phyloP scores from a whole-genome alignment of 2,329 filamentous ascomycete genomes.

The Aspergillus intermedius region DNA sequence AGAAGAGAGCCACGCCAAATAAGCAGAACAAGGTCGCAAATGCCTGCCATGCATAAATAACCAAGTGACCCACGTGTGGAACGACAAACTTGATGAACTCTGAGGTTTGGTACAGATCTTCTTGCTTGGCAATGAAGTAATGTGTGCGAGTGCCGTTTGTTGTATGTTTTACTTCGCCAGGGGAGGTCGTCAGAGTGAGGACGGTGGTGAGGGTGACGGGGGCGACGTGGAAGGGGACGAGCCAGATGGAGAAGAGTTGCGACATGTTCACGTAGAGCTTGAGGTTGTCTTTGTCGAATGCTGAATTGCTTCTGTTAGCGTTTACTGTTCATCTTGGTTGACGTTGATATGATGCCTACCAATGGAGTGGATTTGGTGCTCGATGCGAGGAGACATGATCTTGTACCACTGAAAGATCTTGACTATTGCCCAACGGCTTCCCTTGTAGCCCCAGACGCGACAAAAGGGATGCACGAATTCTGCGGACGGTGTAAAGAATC shows the following conservation, averaged over 20 bases:
- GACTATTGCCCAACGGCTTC: slow-evolving; percentile 61
- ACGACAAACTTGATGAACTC: slow-evolving; percentile 68
- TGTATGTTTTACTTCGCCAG: slow-evolving; percentile 19
- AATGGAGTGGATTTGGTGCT: slow-evolving; percentile 58
- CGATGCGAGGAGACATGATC: slow-evolving; percentile 68
- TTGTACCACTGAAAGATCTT: slow-evolving; percentile 79
- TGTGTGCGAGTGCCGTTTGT: slow-evolving; percentile 28
- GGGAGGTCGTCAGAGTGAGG: slow-evolving; percentile 52
- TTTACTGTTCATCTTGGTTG: neutral
- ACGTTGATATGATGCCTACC: slow-evolving; percentile 34
- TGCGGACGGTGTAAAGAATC: slow-evolving; percentile 67
- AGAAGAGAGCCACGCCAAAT: slow-evolving; percentile 47
- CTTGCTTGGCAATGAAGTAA: slow-evolving; percentile 69
- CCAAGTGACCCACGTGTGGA: slow-evolving; percentile 51
- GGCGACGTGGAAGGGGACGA: slow-evolving; percentile 67
- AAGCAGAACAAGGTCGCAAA: slow-evolving; percentile 60
- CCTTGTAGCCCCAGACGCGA: slow-evolving; percentile 53
- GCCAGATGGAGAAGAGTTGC: slow-evolving; percentile 71
- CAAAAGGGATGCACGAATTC: slow-evolving; percentile 75
- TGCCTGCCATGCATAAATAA: slow-evolving; percentile 59
- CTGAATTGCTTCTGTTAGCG: slow-evolving; percentile 35
- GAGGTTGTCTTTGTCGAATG: slow-evolving; percentile 59
- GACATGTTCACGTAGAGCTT: slow-evolving; percentile 67
- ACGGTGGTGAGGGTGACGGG: slow-evolving; percentile 63
- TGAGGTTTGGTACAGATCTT: slow-evolving; percentile 73